Percentiles rank a stretch among this genome's conserved stretches.
phyloP scores from a whole-genome alignment of 2,329 filamentous ascomycete genomes.

The Fonsecaea pugnacius region DNA sequence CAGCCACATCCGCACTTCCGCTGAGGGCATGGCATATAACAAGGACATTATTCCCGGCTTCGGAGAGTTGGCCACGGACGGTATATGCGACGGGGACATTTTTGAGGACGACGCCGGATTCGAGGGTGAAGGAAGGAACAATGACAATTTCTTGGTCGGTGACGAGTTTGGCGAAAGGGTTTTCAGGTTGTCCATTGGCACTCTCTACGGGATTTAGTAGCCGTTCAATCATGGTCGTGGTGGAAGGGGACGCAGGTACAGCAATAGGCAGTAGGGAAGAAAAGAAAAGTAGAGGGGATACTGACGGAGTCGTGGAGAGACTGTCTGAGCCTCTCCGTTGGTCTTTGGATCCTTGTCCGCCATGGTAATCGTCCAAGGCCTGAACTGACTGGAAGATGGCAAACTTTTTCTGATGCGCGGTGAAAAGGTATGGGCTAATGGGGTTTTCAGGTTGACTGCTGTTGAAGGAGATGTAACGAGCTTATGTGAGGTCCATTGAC shows the following conservation, averaged over 20 bases:
- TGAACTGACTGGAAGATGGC: background rate
- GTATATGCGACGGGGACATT: slow-evolving; percentile 74
- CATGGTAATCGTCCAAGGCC: slow-evolving; percentile 21
- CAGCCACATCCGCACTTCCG: slow-evolving; percentile 59
- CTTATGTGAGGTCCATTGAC: slow-evolving; percentile 23
- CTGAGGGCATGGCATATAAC: slow-evolving; percentile 63
- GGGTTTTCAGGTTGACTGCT: background rate
- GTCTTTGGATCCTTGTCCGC: slow-evolving; percentile 15
- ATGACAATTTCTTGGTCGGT: slow-evolving; percentile 85
- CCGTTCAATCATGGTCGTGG: slow-evolving; percentile 38
- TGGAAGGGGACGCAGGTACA: slow-evolving; percentile 1
- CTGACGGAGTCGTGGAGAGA: slow-evolving; percentile 44
- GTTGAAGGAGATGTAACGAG: background rate
- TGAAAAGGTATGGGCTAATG: background rate
- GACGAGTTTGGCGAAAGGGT: slow-evolving; percentile 85
- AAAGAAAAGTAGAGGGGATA: slow-evolving; percentile 35
- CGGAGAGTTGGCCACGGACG: slow-evolving; percentile 62
- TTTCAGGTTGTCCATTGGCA: slow-evolving; percentile 74
- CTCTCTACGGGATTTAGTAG: slow-evolving; percentile 62
- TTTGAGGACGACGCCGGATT: slow-evolving; percentile 81
- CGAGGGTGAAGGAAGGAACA: slow-evolving; percentile 86
- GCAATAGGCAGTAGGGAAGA: slow-evolving; percentile 11
- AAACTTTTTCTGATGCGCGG: background rate
- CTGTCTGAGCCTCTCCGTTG: slow-evolving; percentile 22
- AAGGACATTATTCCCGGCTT: slow-evolving; percentile 64